A percentile compares a stretch with the other conserved stretches of the same genome.
Conservation (phyloP, 192 early-diverging fungal species). For the Haplosporangium gracile region DNA sequence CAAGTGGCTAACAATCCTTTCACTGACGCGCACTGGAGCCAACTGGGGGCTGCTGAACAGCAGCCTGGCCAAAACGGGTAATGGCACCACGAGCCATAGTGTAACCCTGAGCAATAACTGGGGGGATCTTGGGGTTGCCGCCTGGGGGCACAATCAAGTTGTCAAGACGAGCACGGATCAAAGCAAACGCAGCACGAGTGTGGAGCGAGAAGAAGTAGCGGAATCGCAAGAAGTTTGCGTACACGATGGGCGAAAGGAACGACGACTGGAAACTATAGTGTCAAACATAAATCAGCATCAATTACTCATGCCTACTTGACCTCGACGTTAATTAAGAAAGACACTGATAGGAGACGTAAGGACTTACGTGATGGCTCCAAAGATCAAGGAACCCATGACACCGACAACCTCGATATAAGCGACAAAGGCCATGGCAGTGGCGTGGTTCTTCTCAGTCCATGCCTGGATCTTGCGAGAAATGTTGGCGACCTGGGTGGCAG, state of each 20-base stretch:
- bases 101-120: conserved; percentile 59
- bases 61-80: conserved; percentile 44
- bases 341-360: neutral
- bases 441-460: conserved; percentile 73
- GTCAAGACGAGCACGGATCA: conserved; percentile 58
- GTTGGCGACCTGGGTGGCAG: conserved; percentile 48
- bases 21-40: conserved; percentile 26
- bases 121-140: conserved; percentile 63
- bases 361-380: conserved; percentile 67
- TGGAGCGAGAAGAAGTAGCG: conserved; percentile 75
- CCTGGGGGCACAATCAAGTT: conserved; percentile 57
- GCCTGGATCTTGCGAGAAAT: conserved; percentile 65
- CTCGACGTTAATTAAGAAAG: neutral
- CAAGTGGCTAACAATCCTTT: neutral
- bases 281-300: no score
- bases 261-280: conserved; percentile 57
- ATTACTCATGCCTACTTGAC: no score
- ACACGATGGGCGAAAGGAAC: conserved; percentile 73
- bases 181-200: conserved; percentile 59
- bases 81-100: conserved; percentile 37
- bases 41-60: conserved; percentile 43
- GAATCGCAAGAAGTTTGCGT: conserved; percentile 80
- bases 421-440: conserved; percentile 71
- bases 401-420: conserved; percentile 78
- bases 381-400: conserved; percentile 72